phyloP scores from a whole-genome alignment of 345 rosid species.

The Brassica juncea region DNA sequence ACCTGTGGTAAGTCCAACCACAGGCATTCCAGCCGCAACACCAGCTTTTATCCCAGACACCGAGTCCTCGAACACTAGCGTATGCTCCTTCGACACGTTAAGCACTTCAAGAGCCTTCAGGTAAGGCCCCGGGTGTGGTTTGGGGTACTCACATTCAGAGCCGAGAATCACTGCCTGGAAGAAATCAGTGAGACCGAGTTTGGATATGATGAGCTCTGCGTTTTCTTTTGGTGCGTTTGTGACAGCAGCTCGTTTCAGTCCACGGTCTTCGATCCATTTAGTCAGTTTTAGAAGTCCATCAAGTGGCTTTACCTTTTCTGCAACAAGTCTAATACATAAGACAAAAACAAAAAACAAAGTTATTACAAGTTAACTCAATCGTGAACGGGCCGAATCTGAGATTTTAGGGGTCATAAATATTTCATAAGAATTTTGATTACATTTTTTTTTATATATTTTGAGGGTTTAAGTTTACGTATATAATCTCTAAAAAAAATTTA shows the following conservation, averaged over 20 bases:
- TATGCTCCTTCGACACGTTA: constrained; percentile 79
- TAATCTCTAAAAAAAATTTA: no score
- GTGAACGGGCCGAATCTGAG: no score
- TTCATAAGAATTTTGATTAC: no score
- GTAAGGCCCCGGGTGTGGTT: constrained; percentile 90
- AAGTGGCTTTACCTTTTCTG: constrained; percentile 60
- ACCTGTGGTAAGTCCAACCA: constrained; percentile 72
- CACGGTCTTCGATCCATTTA: constrained; percentile 85
- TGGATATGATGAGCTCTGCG: constrained; percentile 85
- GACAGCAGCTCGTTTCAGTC: constrained; percentile 89
- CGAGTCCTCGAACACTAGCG: constrained; percentile 85
- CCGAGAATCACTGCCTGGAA: constrained; percentile 75
- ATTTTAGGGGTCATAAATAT: no score
- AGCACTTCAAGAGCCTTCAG: constrained; percentile 80
- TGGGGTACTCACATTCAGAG: constrained; percentile 74
- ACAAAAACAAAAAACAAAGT: neutral
- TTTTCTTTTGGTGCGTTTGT: constrained; percentile 86
- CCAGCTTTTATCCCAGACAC: constrained; percentile 91
- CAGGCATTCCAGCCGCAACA: constrained; percentile 95
- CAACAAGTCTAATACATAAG: constrained; percentile 55
- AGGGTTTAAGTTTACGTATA: no score
- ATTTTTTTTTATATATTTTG: no score
- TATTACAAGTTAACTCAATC: neutral
- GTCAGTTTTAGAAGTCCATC: constrained; percentile 68
- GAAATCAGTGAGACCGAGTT: constrained; percentile 78